Base-by-base conservation (phyloP, 495 filamentous ascomycete genomes). In the Durotheca rogersii region DNA sequence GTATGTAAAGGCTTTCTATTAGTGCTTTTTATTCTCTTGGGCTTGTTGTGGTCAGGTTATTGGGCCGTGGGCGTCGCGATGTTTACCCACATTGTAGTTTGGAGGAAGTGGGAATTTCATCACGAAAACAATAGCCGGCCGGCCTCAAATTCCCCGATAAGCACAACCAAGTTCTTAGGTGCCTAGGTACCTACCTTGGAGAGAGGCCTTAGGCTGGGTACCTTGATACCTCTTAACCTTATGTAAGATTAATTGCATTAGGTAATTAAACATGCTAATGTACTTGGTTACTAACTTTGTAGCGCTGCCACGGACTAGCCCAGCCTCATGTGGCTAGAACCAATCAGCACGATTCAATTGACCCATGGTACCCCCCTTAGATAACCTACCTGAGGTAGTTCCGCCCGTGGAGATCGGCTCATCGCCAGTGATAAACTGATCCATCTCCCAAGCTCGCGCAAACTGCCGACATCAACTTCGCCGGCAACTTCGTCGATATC, bases 311-410 rank as follows among this genome's bases (percentile, higher is more conserved):
- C 7, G 5, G 7, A 15, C 25, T 9, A 17, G 36, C 15, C 11
- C 23, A 59, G 44, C 56, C 56, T 15, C 45, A 27, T 42, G 60
- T 63, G 62, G 62, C 62, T 60, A 7, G 44, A 60, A 23, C 62
- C 62, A 66, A 66, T 66, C 60, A 66, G 56, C 27, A 51, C 36
- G 4, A 48, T 58, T 38, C 60, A 60, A 66, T 66, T 66, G n/a
- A n/a, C n/a, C n/a, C n/a, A n/a, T n/a, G n/a, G n/a, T n/a, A n/a
- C n/a, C n/a, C n/a, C n/a, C n/a, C n/a, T n/a, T n/a, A n/a, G n/a
- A n/a, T n/a, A n/a, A n/a, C n/a, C n/a, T n/a, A n/a, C n/a, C n/a
- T n/a, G n/a, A n/a, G n/a, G n/a, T n/a, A n/a, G n/a, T n/a, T n/a
- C n/a, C n/a, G n/a, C n/a, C n/a, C n/a, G n/a, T n/a, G n/a, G n/a